These are phyloP conservation scores for Sclerotinia subarctica DNA, from an alignment of 2,329 filamentous ascomycete species.

Conservation along the genomic window DNA sequence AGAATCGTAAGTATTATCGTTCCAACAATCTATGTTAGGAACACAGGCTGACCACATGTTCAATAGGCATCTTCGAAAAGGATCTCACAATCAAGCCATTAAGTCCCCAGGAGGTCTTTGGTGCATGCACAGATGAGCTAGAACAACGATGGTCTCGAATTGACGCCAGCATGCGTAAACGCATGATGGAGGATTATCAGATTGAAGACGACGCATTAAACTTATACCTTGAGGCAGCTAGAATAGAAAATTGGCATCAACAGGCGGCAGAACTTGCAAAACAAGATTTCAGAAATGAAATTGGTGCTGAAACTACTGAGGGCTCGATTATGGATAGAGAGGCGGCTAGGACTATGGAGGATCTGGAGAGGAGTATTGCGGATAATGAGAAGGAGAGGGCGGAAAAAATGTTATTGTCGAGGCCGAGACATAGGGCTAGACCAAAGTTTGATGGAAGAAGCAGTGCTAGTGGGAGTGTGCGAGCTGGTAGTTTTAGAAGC, in stretches of 20 bases:
- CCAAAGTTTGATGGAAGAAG: slow-evolving; percentile 27
- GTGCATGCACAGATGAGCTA: slow-evolving; percentile 59
- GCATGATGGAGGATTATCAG: slow-evolving; percentile 68
- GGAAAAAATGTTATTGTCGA: slow-evolving; percentile 30
- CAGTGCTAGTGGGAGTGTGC: slow-evolving; percentile 26
- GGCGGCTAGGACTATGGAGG: slow-evolving; percentile 27
- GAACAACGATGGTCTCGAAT: slow-evolving; percentile 58
- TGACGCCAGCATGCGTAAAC: slow-evolving; percentile 61
- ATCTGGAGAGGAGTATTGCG: slow-evolving; percentile 33
- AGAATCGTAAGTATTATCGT: slow-evolving; percentile 50
- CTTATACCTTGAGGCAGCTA: slow-evolving; percentile 62
- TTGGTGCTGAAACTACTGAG: slow-evolving; percentile 32
- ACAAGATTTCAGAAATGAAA: slow-evolving; percentile 39
- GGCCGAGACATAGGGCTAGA: slow-evolving; percentile 28
- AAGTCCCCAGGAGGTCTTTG: slow-evolving; percentile 52
- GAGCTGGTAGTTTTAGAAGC: slow-evolving; percentile 23
- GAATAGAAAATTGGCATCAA: slow-evolving; percentile 67
- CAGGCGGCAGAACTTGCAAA: slow-evolving; percentile 42
- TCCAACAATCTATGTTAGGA: slow-evolving; percentile 34
- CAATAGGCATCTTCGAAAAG: slow-evolving; percentile 42
- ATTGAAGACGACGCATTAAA: slow-evolving; percentile 67
- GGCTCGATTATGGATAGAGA: slow-evolving; percentile 29
- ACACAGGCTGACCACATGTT: not conserved
- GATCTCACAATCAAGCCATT: slow-evolving; percentile 46
- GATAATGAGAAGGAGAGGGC: slow-evolving; percentile 34